Conservation (phyloP, 2,329 filamentous ascomycete genomes). For the Hypocreales sp. region DNA sequence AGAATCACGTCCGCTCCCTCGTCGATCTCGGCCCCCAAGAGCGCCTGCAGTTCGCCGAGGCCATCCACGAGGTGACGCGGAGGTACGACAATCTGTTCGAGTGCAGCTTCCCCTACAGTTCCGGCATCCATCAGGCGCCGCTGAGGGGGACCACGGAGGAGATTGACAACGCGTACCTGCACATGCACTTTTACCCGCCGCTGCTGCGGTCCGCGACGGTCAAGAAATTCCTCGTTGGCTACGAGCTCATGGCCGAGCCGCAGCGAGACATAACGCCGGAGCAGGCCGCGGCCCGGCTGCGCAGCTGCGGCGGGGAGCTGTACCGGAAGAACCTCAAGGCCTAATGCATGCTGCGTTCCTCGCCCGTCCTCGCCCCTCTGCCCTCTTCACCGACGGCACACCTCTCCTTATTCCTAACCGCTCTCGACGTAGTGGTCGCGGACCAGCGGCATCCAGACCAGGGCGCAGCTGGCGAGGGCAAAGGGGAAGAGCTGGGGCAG, state of each 20-base stretch:
- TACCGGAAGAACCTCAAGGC: constrained; percentile 49
- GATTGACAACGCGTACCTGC: constrained; percentile 75
- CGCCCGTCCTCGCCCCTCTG: background rate
- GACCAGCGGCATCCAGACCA: constrained; percentile 50
- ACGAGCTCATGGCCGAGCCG: constrained; percentile 94
- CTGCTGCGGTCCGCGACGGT: constrained; percentile 85
- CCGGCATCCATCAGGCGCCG: constrained; percentile 91
- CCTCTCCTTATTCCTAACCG: constrained; percentile 8
- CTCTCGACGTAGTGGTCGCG: constrained; percentile 51
- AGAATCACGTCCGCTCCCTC: constrained; percentile 68
- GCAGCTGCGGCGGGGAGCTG: constrained; percentile 62
- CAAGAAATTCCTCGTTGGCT: constrained; percentile 90
- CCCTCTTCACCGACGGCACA: too few relatives aligned
- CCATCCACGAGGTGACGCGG: constrained; percentile 74
- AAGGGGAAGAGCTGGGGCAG: constrained; percentile 41
- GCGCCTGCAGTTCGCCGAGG: constrained; percentile 60
- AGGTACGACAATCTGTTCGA: constrained; percentile 96
- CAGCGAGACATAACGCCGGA: constrained; percentile 96
- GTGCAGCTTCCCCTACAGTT: constrained; percentile 92
- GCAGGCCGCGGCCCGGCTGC: constrained; percentile 69
- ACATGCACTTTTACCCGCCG: constrained; percentile 96
- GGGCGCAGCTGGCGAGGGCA: constrained; percentile 30
- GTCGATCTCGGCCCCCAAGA: constrained; percentile 66
- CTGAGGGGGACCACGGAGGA: constrained; percentile 70
- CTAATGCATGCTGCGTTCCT: background rate